Evolutionary conservation across 2,329 filamentous ascomycete genomes (phyloP).

Genomic region (Xylariales sp.): DNA sequence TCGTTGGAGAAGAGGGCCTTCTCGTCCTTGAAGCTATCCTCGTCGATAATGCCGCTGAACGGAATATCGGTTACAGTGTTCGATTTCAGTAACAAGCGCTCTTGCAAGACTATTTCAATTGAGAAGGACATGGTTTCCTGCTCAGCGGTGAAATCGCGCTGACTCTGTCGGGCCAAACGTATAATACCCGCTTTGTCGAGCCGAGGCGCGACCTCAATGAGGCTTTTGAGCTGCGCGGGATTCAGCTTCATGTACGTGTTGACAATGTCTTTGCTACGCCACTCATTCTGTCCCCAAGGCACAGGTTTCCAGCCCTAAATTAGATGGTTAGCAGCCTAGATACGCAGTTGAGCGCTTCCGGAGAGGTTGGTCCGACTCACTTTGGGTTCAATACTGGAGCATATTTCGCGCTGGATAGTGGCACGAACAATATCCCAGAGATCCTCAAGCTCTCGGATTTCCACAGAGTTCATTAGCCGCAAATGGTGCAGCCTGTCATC

Average conservation of each 20-base stretch:
- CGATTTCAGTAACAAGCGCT: constrained; percentile 16
- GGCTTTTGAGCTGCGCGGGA: constrained; percentile 43
- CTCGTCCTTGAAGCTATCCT: constrained; percentile 14
- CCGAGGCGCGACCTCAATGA: constrained; percentile 41
- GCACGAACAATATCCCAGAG: constrained; percentile 17
- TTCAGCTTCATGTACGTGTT: constrained; percentile 42
- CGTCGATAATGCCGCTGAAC: constrained; percentile 20
- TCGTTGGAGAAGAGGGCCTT: constrained; percentile 12
- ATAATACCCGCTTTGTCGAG: constrained; percentile 42
- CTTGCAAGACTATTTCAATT: constrained; percentile 21
- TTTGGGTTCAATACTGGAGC: constrained; percentile 19
- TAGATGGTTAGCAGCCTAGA: not conserved
- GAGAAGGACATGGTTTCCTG: constrained; percentile 21
- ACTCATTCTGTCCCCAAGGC: constrained; percentile 21
- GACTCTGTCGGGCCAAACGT: constrained; percentile 31
- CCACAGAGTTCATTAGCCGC: constrained; percentile 18
- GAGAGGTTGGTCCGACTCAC: no score
- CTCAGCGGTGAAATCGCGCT: constrained; percentile 37
- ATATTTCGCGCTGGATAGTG: constrained; percentile 22
- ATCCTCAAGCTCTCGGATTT: constrained; percentile 22
- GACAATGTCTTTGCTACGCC: constrained; percentile 25
- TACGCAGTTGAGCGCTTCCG: not conserved
- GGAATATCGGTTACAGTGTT: constrained; percentile 11
- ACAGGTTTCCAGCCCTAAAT: constrained; percentile 9
- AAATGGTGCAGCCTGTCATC: constrained; percentile 22